Conservation (phyloP, 768 basidiomycete species). For the Gloeophyllum trabeum region DNA sequence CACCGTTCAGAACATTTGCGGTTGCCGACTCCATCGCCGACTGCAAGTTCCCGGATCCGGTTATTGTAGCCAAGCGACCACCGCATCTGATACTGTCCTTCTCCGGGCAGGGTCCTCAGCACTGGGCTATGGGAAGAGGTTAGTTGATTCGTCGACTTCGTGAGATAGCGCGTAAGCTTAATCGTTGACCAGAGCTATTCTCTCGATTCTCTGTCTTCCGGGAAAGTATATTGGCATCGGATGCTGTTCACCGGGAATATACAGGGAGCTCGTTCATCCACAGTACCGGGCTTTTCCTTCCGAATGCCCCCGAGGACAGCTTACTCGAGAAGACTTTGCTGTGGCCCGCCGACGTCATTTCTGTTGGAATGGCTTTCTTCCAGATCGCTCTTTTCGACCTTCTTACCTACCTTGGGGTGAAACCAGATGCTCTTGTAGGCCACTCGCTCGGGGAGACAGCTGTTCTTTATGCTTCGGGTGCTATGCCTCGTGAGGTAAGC, state of each 20-base stretch:
- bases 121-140: constrained; percentile 8
- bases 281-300: constrained; percentile 21
- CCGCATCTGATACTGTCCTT: constrained; percentile 22
- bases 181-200: constrained; percentile 21
- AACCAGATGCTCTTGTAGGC: constrained; percentile 24
- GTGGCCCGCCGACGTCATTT: constrained; percentile 19
- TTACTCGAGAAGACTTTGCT: constrained; percentile 1
- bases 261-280: constrained; percentile 22
- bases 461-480: constrained; percentile 27
- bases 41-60: constrained; percentile 16
- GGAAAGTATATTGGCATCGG: constrained; percentile 22
- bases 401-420: constrained; percentile 19
- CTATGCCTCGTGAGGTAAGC: constrained; percentile 15
- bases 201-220: constrained; percentile 21
- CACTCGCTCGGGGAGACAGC: constrained; percentile 33
- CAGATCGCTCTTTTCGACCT: constrained; percentile 32
- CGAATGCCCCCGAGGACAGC: background rate
- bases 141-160: constrained; percentile 8
- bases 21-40: background rate
- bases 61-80: constrained; percentile 13
- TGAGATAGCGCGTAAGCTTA: background rate
- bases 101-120: constrained; percentile 25
- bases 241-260: constrained; percentile 15
- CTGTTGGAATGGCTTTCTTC: constrained; percentile 26
- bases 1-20: background rate